phyloP scores from a whole-genome alignment of 805 yeast species.

The Myxozyma nipponensis region DNA sequence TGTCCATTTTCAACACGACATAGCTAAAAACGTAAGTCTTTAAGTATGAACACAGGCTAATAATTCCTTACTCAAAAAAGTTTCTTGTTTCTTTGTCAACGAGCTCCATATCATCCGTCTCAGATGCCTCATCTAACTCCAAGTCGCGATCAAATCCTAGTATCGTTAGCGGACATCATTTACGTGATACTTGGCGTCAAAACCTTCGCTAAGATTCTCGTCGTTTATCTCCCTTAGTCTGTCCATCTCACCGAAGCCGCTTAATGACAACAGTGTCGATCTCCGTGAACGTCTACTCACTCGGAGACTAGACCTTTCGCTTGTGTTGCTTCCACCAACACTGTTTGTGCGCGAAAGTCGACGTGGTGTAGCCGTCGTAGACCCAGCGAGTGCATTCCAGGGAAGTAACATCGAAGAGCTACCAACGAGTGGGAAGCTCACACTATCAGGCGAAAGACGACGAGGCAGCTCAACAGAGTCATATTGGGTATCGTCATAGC shows the following conservation, averaged over 20 bases:
- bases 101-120: not conserved
- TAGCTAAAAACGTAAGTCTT: constrained; percentile 6
- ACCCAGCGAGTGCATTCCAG: not conserved
- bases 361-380: not conserved
- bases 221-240: not conserved
- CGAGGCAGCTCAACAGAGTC: not conserved
- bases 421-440: not conserved
- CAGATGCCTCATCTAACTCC: not conserved
- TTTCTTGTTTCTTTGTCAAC: constrained; percentile 19
- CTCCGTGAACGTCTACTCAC: not conserved
- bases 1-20: constrained; percentile 10
- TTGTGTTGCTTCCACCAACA: not conserved
- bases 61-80: constrained; percentile 15
- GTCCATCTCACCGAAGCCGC: not conserved
- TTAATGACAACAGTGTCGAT: not conserved
- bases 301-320: not conserved
- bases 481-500: not conserved
- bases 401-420: not conserved
- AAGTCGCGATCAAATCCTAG: not conserved
- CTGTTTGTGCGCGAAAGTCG: not conserved
- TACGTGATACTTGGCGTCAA: not conserved
- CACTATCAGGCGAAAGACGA: not conserved
- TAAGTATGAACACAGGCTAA: not conserved
- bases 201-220: not conserved
- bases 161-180: not conserved